Evolutionary conservation across 23 red algal species (phyloP).

Genomic region (Gracilaria vermiculophylla): DNA sequence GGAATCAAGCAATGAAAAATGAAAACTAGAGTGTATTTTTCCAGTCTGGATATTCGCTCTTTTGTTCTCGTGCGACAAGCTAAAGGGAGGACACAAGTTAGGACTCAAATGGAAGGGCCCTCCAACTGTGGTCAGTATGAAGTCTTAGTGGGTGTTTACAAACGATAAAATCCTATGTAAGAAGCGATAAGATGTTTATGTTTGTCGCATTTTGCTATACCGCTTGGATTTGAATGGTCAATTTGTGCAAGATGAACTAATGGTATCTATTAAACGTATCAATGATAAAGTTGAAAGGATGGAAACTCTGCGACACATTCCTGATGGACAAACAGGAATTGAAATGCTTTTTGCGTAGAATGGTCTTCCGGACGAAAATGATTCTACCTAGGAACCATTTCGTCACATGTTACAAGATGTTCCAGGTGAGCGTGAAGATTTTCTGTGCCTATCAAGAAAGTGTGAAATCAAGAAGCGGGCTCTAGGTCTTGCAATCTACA

Average conservation of each 20-base stretch:
- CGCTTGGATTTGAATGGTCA: not conserved
- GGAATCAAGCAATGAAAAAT: no score
- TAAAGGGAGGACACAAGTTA: conserved; percentile 34
- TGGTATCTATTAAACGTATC: no score
- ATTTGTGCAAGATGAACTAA: not conserved
- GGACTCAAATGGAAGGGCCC: not conserved
- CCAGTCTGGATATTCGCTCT: not conserved
- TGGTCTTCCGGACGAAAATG: conserved; percentile 11
- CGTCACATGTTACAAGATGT: not conserved
- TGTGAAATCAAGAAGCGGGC: no score
- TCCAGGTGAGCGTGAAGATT: conserved; percentile 1
- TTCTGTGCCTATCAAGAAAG: no score
- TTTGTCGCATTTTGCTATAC: no score
- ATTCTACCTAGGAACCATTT: not conserved
- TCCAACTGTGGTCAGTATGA: not conserved
- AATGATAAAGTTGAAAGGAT: not conserved
- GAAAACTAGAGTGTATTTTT: not conserved
- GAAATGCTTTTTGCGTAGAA: not conserved
- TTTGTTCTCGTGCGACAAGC: conserved; percentile 28
- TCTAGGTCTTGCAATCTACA: no score
- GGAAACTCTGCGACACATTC: not conserved
- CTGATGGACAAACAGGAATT: not conserved
- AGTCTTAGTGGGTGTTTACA: not conserved
- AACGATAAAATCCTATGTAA: no score
- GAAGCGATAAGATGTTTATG: no score